Base-by-base conservation (phyloP, 202 grass and related monocot species). In the Saccharum hybrid region DNA sequence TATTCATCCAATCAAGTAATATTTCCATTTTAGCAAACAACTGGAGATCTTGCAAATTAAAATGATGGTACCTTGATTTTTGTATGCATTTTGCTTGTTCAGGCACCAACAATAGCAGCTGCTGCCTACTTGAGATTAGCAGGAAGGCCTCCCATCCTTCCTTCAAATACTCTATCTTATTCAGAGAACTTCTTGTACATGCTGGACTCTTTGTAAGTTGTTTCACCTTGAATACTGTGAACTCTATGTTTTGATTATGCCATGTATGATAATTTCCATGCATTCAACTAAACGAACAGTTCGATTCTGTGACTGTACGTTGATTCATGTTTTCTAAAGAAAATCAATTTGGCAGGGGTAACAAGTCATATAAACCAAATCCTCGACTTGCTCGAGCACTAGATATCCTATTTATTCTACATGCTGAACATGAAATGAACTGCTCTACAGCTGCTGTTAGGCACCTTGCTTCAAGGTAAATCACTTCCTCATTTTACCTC, bases 391-490 rank as follows among this genome's bases (percentile, higher is more conserved):
- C 90, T 66, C 82, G 92, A 80, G 92, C 79, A 79, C 81, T 98
- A 77, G 93, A 98, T 63, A 82, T 98, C 68, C 93, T 98, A 62
- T 96, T 98, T 69, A 96, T 98, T 85, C 89, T 98, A n/a, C 96
- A 98, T 88, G 96, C 96, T 19, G 96, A 98, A 81, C 96, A 98
- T 76, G 96, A 98, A 88, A 98, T 96, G 96, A 98, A 98, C 78
- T 98, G 93, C 79, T 98, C 96, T 67, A 94, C 93, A 31, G 89
- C 96, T 92, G 93, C 91, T 69, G 96, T 88, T 81, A 91, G 96
- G 63, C 96, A 98, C 86, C 91, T 98, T 92, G 93, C 93, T 85
- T 98, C 96, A 82, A 98, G 96, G 96, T 96, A 89, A 68, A 85
- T 45, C 75, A 63, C 28, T 63, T 70, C 62, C 16, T 66, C 68